phyloP scores from a whole-genome alignment of 225 moss, liverwort and hornwort species.

The Pseudisothecium myosuroides region DNA sequence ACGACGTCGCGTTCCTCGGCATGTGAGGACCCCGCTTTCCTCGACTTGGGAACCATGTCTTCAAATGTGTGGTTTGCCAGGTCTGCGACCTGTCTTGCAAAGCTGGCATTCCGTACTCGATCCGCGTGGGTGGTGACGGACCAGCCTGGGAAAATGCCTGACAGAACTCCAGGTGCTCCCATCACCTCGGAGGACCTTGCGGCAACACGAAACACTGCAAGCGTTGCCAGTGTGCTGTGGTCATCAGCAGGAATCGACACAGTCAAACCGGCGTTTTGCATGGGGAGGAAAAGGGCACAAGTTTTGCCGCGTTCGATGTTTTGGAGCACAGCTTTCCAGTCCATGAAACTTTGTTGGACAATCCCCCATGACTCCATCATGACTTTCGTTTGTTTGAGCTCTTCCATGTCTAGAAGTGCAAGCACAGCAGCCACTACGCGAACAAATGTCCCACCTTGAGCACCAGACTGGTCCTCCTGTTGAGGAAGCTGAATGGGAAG shows the following conservation, averaged over 20 bases:
- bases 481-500: slow-evolving; percentile 13
- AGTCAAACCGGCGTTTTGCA: slow-evolving; percentile 4
- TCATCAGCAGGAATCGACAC: neutral
- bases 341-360: neutral
- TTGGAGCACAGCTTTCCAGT: neutral
- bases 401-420: neutral
- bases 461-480: neutral
- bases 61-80: neutral
- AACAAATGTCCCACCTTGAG: neutral
- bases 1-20: slow-evolving; percentile 3
- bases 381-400: neutral
- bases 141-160: slow-evolving; percentile 1
- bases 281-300: neutral
- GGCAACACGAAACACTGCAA: slow-evolving; percentile 5
- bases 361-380: slow-evolving; percentile 3
- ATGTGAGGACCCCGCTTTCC: neutral
- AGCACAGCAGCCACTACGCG: neutral
- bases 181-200: slow-evolving; percentile 1
- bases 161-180: neutral
- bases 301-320: neutral
- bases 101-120: neutral
- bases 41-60: neutral
- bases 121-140: neutral
- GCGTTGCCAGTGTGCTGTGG: neutral
- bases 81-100: slow-evolving; percentile 5